Percentiles rank a stretch among this genome's conserved stretches.
phyloP scores from a whole-genome alignment of 1,284 basidiomycete genomes.

The Heimioporus retisporus region DNA sequence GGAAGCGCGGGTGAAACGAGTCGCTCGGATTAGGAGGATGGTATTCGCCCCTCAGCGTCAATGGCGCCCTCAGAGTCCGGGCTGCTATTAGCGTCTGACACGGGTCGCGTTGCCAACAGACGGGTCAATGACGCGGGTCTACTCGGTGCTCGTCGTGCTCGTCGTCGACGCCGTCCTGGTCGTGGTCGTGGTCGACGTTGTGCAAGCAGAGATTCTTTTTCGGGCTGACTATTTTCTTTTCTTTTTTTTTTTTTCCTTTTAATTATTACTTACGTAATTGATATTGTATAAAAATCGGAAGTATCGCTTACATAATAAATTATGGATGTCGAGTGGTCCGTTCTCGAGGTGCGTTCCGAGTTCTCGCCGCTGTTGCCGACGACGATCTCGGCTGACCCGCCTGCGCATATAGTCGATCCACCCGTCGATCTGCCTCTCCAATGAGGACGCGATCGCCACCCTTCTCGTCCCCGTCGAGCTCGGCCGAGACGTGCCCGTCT shows the following conservation, averaged over 20 bases:
- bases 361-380: background rate
- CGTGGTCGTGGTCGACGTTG: no score
- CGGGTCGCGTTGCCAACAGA: conserved; percentile 13
- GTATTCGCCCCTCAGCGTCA: conserved; percentile 37
- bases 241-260: conserved; percentile 9
- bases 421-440: conserved; percentile 69
- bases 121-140: conserved; percentile 33
- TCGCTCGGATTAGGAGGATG: conserved; percentile 36
- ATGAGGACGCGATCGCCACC: conserved; percentile 39
- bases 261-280: conserved; percentile 5
- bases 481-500: conserved; percentile 43
- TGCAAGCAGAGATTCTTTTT: background rate
- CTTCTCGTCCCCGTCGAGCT: conserved; percentile 73
- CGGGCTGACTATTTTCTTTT: conserved; percentile 12
- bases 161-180: background rate
- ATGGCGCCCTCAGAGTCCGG: conserved; percentile 8
- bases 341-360: conserved; percentile 34
- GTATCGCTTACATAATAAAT: no score
- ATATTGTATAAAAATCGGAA: conserved; percentile 19
- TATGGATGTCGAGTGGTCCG: conserved; percentile 33
- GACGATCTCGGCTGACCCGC: conserved; percentile 26
- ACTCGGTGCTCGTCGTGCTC: conserved; percentile 28
- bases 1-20: conserved; percentile 25
- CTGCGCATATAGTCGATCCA: conserved; percentile 67
- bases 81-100: background rate